Evolutionary conservation across 805 yeast genomes (phyloP).

Genomic region (Scheffersomyces stipitis): DNA sequence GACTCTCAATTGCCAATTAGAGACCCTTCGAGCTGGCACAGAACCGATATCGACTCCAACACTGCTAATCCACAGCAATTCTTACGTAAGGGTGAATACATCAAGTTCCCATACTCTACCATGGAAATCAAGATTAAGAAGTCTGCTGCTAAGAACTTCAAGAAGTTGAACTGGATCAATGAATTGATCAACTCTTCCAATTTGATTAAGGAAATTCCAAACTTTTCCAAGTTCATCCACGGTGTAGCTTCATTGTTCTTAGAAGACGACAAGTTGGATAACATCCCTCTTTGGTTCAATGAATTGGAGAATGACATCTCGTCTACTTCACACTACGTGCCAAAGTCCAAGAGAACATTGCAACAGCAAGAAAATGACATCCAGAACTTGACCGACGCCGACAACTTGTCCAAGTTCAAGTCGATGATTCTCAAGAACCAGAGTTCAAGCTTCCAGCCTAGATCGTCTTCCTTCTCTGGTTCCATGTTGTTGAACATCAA

Average conservation of each 20-base stretch:
- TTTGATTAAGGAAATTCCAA: slow-evolving; percentile 90
- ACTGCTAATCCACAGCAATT: slow-evolving; percentile 66
- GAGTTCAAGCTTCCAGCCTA: slow-evolving; percentile 30
- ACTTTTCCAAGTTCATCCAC: slow-evolving; percentile 88
- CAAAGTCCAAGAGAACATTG: slow-evolving; percentile 7
- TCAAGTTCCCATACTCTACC: slow-evolving; percentile 81
- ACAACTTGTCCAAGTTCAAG: slow-evolving; percentile 43
- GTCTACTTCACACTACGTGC: slow-evolving; percentile 10
- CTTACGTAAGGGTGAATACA: slow-evolving; percentile 81
- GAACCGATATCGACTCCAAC: slow-evolving; percentile 83
- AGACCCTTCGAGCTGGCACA: slow-evolving; percentile 87
- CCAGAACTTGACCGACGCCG: slow-evolving; percentile 48
- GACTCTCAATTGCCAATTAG: slow-evolving; percentile 85
- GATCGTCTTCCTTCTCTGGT: slow-evolving; percentile 42
- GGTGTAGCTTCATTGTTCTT: slow-evolving; percentile 86
- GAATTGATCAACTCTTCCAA: slow-evolving; percentile 75
- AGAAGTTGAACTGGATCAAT: slow-evolving; percentile 73
- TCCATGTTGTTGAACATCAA: slow-evolving; percentile 20
- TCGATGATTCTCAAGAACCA: slow-evolving; percentile 32
- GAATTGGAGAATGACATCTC: slow-evolving; percentile 60
- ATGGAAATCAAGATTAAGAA: slow-evolving; percentile 75
- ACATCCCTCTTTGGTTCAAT: slow-evolving; percentile 92
- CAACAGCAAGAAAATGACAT: slow-evolving; percentile 6
- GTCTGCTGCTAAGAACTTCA: slow-evolving; percentile 34
- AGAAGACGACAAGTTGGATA: slow-evolving; percentile 87